Evolutionary conservation across 805 yeast species (phyloP).

Genomic region (Kodamaea sagamina): DNA sequence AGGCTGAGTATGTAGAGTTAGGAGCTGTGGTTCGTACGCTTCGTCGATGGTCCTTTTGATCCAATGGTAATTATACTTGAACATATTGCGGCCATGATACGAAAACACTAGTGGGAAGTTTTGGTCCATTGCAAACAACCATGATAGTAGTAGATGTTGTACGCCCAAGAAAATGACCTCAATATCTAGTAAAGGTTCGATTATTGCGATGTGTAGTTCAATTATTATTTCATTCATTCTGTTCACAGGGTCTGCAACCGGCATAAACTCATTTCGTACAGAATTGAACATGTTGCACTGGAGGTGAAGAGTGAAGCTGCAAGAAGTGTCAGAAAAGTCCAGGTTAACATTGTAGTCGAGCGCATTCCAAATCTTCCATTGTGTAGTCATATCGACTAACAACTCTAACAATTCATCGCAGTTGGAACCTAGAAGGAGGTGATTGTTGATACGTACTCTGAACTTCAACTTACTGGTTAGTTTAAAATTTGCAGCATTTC

Average conservation of each 20-base stretch:
- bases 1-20: background rate
- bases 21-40: slow-evolving; percentile 11
- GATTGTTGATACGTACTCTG: slow-evolving; percentile 17
- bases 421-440: slow-evolving; percentile 5
- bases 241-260: background rate
- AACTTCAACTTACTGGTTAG: slow-evolving; percentile 10
- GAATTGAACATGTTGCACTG: slow-evolving; percentile 14
- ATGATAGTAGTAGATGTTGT: slow-evolving; percentile 22
- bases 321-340: background rate
- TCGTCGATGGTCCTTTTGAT: slow-evolving; percentile 13
- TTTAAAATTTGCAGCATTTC: slow-evolving; percentile 3
- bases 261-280: slow-evolving; percentile 3
- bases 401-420: slow-evolving; percentile 17
- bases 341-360: slow-evolving; percentile 8
- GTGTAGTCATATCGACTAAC: slow-evolving; percentile 11
- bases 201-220: slow-evolving; percentile 4
- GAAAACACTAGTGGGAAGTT: slow-evolving; percentile 27
- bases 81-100: slow-evolving; percentile 23
- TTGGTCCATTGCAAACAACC: slow-evolving; percentile 25
- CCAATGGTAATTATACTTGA: slow-evolving; percentile 20
- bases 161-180: slow-evolving; percentile 10
- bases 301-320: slow-evolving; percentile 7
- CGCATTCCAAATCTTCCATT: slow-evolving; percentile 10
- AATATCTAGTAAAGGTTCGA: background rate
- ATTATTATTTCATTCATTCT: background rate